Evolutionary conservation across 2,329 filamentous ascomycete species (phyloP).

Genomic region (Penicillium sp.): DNA sequence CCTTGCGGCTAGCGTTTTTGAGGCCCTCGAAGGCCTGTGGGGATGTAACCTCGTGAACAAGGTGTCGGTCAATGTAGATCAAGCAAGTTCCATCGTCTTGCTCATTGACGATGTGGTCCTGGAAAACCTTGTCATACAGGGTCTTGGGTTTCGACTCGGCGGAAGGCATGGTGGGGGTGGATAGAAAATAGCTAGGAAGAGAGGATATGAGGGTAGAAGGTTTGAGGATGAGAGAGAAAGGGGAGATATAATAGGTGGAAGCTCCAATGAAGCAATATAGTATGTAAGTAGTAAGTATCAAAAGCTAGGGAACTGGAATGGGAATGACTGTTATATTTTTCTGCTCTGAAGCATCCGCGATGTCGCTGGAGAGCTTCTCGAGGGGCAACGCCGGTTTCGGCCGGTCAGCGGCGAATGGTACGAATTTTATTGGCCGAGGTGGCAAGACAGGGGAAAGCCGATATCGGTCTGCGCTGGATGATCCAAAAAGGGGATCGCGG

Average conservation of each 20-base stretch:
- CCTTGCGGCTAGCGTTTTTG: conserved; percentile 80
- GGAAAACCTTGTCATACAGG: conserved; percentile 96
- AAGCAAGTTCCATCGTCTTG: conserved; percentile 89
- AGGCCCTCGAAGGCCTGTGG: conserved; percentile 98
- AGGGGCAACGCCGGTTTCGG: conserved; percentile 40
- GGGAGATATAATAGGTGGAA: conserved; percentile 1
- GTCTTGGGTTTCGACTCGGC: conserved; percentile 72
- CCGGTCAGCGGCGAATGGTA: conserved; percentile 36
- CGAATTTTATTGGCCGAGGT: conserved; percentile 28
- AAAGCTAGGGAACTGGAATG: conserved; percentile 12
- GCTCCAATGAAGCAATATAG: conserved; percentile 4
- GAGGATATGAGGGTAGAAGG: neutral
- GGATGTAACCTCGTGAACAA: conserved; percentile 98
- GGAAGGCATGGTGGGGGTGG: conserved; percentile 66
- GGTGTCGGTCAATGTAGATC: conserved; percentile 92
- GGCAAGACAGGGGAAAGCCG: conserved; percentile 12
- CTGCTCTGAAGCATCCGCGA: conserved; percentile 29
- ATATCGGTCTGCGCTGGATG: conserved; percentile 14
- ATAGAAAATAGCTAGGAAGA: conserved; percentile 8
- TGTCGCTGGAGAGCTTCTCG: conserved; percentile 34
- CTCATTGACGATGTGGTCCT: conserved; percentile 92
- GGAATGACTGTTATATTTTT: conserved; percentile 28
- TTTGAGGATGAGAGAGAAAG: neutral
- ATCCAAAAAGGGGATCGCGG: conserved; percentile 18
- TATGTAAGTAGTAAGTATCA: conserved; percentile 2